These are phyloP conservation scores for Pseudozyma sp. DNA, from an alignment of 1,284 basidiomycete genomes.

Conservation along the genomic window DNA sequence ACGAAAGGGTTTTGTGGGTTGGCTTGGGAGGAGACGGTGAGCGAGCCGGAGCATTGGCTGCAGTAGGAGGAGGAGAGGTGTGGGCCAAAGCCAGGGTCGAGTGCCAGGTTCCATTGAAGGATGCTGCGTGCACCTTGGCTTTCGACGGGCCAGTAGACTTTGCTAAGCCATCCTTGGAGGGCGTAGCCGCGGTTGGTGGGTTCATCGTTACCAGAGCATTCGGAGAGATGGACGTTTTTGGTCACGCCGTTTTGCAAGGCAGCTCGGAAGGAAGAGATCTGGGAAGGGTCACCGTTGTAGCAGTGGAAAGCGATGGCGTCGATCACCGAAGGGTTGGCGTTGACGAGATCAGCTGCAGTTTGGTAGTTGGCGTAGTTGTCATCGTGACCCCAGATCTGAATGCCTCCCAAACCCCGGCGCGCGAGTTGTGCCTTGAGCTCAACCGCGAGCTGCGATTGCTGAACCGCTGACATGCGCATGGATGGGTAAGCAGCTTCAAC, in stretches of 20 bases:
- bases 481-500: constrained; percentile 44
- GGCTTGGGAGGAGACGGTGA: constrained; percentile 31
- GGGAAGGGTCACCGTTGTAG: constrained; percentile 49
- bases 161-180: constrained; percentile 48
- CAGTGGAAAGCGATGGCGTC: constrained; percentile 61
- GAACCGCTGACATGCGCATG: constrained; percentile 38
- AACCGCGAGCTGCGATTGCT: constrained; percentile 27
- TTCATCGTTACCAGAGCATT: constrained; percentile 47
- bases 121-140: constrained; percentile 25
- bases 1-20: constrained; percentile 38
- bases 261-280: constrained; percentile 28
- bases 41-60: constrained; percentile 40
- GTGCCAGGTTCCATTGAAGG: constrained; percentile 56
- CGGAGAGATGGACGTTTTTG: constrained; percentile 52
- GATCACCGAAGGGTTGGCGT: constrained; percentile 36
- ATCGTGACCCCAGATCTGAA: constrained; percentile 57
- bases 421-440: constrained; percentile 36
- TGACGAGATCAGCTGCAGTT: constrained; percentile 44
- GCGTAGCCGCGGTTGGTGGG: constrained; percentile 28
- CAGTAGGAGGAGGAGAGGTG: constrained; percentile 44
- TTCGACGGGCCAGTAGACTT: constrained; percentile 51
- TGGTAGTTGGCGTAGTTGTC: constrained; percentile 50
- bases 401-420: constrained; percentile 2
- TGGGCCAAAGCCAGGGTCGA: constrained; percentile 47
- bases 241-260: constrained; percentile 16